Conservation (phyloP, 371 early-diverging fungal species). For the Pancytospora philotis region DNA sequence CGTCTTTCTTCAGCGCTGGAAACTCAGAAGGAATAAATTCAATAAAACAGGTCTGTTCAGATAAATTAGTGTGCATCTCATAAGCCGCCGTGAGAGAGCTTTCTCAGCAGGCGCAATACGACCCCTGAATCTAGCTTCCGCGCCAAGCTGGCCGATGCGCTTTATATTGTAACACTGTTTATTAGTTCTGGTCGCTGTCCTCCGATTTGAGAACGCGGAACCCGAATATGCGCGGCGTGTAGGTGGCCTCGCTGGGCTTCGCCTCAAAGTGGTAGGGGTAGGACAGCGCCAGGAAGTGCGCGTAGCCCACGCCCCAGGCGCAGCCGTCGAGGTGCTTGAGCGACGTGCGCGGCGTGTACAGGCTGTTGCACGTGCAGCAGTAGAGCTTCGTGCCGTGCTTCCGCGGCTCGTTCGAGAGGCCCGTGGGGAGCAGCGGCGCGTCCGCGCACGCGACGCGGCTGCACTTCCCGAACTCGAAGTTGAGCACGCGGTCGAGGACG, state of each 20-base stretch:
- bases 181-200: conserved; percentile 12
- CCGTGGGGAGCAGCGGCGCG: conserved; percentile 69
- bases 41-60: no score
- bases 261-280: conserved; percentile 64
- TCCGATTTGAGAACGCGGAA: conserved; percentile 64
- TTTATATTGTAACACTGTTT: no score
- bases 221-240: conserved; percentile 84
- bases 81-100: no score
- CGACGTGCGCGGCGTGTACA: conserved; percentile 70
- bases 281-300: conserved; percentile 79
- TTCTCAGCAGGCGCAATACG: no score
- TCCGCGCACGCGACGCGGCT: conserved; percentile 76
- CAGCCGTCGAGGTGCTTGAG: conserved; percentile 75
- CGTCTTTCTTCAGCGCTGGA: no score
- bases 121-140: no score
- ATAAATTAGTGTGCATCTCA: no score
- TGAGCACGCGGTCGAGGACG: conserved; percentile 67
- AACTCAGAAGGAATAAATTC: no score
- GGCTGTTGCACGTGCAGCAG: conserved; percentile 69
- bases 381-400: conserved; percentile 63
- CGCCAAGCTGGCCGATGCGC: no score
- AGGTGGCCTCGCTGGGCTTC: conserved; percentile 62
- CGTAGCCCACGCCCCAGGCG: conserved; percentile 87
- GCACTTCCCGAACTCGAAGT: conserved; percentile 81
- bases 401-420: conserved; percentile 70